phyloP scores from a whole-genome alignment of 2,329 filamentous ascomycete genomes.

The Claviceps humidiphila region DNA sequence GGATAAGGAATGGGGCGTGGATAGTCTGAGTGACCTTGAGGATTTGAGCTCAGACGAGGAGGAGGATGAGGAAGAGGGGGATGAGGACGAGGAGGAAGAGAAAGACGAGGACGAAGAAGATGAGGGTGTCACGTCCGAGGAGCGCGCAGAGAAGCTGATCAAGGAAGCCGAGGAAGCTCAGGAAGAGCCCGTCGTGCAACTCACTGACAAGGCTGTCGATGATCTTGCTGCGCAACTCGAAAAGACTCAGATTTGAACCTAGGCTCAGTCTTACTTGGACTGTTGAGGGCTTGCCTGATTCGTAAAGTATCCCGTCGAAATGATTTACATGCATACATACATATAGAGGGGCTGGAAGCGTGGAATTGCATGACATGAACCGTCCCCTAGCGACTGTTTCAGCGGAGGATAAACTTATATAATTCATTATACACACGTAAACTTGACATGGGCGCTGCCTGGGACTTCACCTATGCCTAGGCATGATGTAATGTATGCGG shows the following conservation, averaged over 20 bases:
- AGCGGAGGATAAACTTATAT: no score
- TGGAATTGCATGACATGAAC: constrained; percentile 14
- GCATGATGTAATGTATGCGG: no score
- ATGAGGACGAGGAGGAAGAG: constrained; percentile 31
- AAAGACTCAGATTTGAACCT: constrained; percentile 47
- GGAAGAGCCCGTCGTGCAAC: constrained; percentile 56
- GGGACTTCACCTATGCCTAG: no score
- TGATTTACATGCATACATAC: constrained; percentile 1
- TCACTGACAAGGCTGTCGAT: constrained; percentile 68
- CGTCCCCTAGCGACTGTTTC: neutral
- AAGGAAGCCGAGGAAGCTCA: constrained; percentile 60
- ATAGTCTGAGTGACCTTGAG: constrained; percentile 76
- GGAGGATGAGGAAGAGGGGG: constrained; percentile 44
- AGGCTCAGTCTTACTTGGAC: neutral
- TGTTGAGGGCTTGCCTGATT: no score
- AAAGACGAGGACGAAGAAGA: constrained; percentile 57
- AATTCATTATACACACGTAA: no score
- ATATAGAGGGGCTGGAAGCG: constrained; percentile 8
- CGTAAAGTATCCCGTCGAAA: no score
- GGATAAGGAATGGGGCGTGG: constrained; percentile 69
- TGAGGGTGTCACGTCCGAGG: constrained; percentile 46
- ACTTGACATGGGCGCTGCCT: no score
- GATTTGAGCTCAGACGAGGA: constrained; percentile 59
- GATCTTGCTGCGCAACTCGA: constrained; percentile 61
- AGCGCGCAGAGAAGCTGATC: constrained; percentile 54